Conservation (phyloP, 345 rosid genomes). For the Ceriops zippeliana region DNA sequence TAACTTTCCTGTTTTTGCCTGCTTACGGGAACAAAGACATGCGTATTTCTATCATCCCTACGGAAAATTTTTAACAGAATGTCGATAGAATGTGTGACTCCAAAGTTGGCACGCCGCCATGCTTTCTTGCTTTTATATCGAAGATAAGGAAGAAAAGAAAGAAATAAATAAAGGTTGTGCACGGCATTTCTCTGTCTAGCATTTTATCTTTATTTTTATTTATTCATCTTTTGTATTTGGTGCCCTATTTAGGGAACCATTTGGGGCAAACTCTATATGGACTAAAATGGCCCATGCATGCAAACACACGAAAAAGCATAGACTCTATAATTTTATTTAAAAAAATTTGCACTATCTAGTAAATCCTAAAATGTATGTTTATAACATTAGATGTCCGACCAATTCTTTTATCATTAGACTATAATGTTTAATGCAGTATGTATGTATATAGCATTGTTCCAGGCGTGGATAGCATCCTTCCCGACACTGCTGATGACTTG, state of each 20-base stretch:
- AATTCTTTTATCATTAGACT: too few species aligned
- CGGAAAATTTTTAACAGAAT: too few species aligned
- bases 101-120: slow-evolving; percentile 16
- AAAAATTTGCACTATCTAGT: too few species aligned
- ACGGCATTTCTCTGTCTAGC: neutral
- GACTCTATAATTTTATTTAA: neutral
- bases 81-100: slow-evolving; percentile 5
- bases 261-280: neutral
- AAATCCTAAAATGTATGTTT: too few species aligned
- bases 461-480: neutral
- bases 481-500: neutral
- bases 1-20: neutral
- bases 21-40: neutral
- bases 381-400: too few species aligned
- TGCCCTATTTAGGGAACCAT: too few species aligned
- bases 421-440: too few species aligned
- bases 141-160: slow-evolving; percentile 27
- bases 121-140: neutral
- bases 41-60: too few species aligned
- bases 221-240: too few species aligned
- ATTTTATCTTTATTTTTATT: too few species aligned
- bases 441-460: neutral
- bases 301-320: too few species aligned
- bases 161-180: slow-evolving; percentile 18
- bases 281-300: too few species aligned